These are phyloP conservation scores for Teratosphaeria pseudoeucalypti DNA, from an alignment of 2,329 filamentous ascomycete genomes.

Conservation along the genomic window DNA sequence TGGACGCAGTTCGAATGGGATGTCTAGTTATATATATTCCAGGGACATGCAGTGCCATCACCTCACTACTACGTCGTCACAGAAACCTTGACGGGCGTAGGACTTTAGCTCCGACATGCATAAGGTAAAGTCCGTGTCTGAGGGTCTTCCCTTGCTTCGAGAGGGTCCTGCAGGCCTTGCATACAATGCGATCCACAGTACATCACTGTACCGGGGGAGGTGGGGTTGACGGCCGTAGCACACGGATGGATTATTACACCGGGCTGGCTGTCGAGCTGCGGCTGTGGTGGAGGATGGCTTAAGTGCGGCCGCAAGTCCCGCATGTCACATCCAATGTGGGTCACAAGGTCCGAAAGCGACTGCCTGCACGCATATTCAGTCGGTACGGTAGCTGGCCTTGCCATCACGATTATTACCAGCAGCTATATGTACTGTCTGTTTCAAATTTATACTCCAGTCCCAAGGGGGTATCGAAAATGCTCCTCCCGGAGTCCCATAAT, in stretches of 20 bases:
- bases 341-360: too few relatives aligned
- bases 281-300: background rate
- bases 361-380: background rate
- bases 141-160: too few relatives aligned
- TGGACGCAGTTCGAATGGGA: too few relatives aligned
- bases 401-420: background rate
- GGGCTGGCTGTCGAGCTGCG: background rate
- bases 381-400: background rate
- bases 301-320: too few relatives aligned
- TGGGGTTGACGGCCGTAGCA: background rate
- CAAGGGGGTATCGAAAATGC: background rate
- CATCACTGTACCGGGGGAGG: too few relatives aligned
- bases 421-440: background rate
- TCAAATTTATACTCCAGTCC: background rate
- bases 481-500: constrained; percentile 8
- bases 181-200: too few relatives aligned
- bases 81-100: constrained; percentile 13
- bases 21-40: background rate
- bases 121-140: too few relatives aligned
- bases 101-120: constrained; percentile 22
- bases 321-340: too few relatives aligned
- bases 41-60: background rate
- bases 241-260: background rate
- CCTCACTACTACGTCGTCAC: background rate
- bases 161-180: too few relatives aligned